Evolutionary conservation across 345 rosid species (phyloP).

Genomic region (Excoecaria agallocha): DNA sequence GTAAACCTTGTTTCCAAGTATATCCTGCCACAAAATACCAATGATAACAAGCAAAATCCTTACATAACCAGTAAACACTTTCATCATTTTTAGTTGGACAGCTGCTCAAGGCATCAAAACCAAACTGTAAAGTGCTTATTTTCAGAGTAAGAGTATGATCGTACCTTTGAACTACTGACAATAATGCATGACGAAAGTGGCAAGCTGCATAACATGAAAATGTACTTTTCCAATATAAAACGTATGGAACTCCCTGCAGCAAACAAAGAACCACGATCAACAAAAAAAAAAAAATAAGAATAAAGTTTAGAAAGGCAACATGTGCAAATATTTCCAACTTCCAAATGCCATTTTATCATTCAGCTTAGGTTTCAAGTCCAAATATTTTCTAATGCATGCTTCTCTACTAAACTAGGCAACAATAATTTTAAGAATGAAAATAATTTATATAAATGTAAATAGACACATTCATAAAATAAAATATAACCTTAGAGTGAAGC

Average conservation of each 20-base stretch:
- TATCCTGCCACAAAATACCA: neutral
- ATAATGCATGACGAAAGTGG: constrained; percentile 85
- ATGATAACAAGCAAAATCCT: neutral
- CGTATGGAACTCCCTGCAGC: constrained; percentile 82
- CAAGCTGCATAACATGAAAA: constrained; percentile 63
- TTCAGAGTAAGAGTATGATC: neutral
- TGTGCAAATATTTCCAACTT: constrained; percentile 5
- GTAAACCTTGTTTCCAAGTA: neutral
- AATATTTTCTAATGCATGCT: neutral
- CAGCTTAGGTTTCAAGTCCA: constrained; percentile 6
- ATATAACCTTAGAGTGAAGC: constrained; percentile 73
- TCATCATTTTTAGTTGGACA: neutral
- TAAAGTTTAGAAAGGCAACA: neutral
- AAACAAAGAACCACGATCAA: constrained; percentile 14
- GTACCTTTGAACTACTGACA: constrained; percentile 83
- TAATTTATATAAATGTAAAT: neutral
- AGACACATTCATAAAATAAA: neutral
- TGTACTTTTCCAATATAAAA: constrained; percentile 70
- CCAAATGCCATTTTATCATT: constrained; percentile 8
- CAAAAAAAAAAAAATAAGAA: too few species aligned
- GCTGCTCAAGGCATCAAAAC: neutral
- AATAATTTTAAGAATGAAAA: neutral
- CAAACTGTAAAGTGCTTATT: neutral
- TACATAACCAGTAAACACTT: neutral
- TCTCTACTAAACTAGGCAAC: neutral